A percentile compares a stretch with the other conserved stretches of the same genome.
Conservation (phyloP, 176 grass and related monocot genomes). For the Oryza brachyantha region DNA sequence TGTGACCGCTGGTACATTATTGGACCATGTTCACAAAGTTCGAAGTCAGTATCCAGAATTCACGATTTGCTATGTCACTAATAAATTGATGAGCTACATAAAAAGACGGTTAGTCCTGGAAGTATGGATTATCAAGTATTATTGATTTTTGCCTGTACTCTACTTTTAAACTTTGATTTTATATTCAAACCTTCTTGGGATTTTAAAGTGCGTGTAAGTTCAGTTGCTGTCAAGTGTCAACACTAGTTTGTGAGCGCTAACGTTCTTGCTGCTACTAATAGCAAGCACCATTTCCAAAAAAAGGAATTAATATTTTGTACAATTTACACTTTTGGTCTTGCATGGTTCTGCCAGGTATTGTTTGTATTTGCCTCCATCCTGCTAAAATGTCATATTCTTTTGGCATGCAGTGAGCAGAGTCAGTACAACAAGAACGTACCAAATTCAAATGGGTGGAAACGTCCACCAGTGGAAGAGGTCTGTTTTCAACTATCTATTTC, state of each 20-base stretch:
- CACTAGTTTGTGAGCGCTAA: neutral
- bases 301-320: neutral
- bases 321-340: neutral
- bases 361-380: neutral
- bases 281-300: neutral
- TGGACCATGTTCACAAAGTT: slow-evolving; percentile 45
- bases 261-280: neutral
- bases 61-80: slow-evolving; percentile 70
- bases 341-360: neutral
- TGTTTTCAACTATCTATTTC: slow-evolving; percentile 21
- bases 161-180: neutral
- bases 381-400: neutral
- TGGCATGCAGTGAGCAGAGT: slow-evolving; percentile 61
- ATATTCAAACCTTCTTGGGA: neutral
- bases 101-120: slow-evolving; percentile 62
- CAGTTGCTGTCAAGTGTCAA: neutral
- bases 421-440: slow-evolving; percentile 71
- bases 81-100: slow-evolving; percentile 75
- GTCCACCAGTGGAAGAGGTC: slow-evolving; percentile 78
- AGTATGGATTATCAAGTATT: neutral
- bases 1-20: slow-evolving; percentile 36
- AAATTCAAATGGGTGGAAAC: slow-evolving; percentile 52
- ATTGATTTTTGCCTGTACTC: neutral
- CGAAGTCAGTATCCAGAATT: slow-evolving; percentile 50
- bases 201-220: neutral